Evolutionary conservation across 2,329 filamentous ascomycete genomes (phyloP), one percentile per base, ranked within the genome.

Genomic region (Diaporthe sp.): DNA sequence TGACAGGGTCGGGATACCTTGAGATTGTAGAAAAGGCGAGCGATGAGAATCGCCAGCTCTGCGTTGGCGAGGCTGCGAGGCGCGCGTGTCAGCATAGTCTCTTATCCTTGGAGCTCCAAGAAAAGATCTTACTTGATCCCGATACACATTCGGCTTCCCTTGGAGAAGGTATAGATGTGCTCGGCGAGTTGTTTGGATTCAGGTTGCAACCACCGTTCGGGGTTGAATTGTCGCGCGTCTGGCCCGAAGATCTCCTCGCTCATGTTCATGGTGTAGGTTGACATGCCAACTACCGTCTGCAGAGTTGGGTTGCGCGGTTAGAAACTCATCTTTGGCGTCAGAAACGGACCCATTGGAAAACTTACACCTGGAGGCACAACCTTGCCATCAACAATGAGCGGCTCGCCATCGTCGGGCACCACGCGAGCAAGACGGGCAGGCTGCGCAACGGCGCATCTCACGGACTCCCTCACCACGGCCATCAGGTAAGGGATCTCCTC

Each of bases 401-500:
- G 58, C 8, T 61, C 58, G 12, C 34, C 58, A 42, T 42, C 37
- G 12, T 25, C 12, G 34, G 58, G 58, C 10, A 61, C 58, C 1
- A 42, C 22, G 12, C 58, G 58, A 8, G 58, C 37, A 17, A 61
- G 57, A 1, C 57, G 57, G 22, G 57, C 57, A 25, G 57, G 57
- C 28, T 61, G 58, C 37, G 58, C 58, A 10, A 42, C 15, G 6
- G 34, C 37, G 8, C 58, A 61, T n/a, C 58, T 39, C 22, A 61
- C 34, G 58, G 58, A 61, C 13, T 61, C 58, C 22, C 39, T 61
- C 10, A 61, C 58, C 34, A 61, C 37, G 5, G 58, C 58, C 58
- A 61, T 42, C 22, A 61, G 58, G 34, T 61, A 61, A 8, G 58
- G 58, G 22, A 61, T 61, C 4, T 42, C 58, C 22, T 60, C 57